Evolutionary conservation across 148 eudicot genomes (phyloP).

Genomic region (Vaccinium darrowii): DNA sequence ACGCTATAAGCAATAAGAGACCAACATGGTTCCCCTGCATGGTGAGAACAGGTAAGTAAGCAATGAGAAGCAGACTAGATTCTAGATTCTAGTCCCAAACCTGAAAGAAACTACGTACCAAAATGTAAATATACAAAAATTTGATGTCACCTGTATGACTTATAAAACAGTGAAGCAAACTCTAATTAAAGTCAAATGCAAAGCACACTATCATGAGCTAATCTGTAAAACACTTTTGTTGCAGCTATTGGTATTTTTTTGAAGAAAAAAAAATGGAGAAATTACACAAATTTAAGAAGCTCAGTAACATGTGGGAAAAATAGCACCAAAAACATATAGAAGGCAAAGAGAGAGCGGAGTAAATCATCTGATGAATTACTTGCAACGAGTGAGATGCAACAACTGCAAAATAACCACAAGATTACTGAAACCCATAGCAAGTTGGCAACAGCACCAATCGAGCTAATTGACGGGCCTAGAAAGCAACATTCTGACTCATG

Average conservation of each 20-base stretch:
- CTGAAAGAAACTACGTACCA: background rate
- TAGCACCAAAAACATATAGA: background rate
- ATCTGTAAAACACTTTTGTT: background rate
- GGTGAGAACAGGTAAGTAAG: slow-evolving; percentile 15
- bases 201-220: background rate
- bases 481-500: background rate
- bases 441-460: background rate
- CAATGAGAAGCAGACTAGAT: background rate
- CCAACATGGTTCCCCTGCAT: slow-evolving; percentile 79
- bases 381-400: background rate
- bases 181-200: background rate
- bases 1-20: slow-evolving; percentile 60
- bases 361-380: background rate
- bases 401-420: background rate
- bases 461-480: background rate
- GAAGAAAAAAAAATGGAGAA: background rate
- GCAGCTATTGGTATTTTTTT: background rate
- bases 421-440: background rate
- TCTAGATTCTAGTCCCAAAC: background rate
- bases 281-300: background rate
- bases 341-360: background rate
- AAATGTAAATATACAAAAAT: background rate
- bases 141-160: background rate
- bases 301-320: background rate
- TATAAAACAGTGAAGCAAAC: background rate